phyloP scores from a whole-genome alignment of 1,284 basidiomycete species.

The Takashimella tepidaria region DNA sequence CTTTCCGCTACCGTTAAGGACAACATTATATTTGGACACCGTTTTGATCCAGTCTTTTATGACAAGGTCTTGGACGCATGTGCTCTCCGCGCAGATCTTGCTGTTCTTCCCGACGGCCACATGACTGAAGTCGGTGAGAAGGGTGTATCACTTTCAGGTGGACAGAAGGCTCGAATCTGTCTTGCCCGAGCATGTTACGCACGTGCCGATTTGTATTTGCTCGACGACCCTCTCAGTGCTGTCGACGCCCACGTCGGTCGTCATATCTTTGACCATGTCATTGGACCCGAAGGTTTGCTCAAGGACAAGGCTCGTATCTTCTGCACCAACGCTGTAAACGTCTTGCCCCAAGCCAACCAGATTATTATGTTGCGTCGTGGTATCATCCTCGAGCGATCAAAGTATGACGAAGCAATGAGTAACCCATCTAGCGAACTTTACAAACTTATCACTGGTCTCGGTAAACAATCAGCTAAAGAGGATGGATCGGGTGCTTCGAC shows the following conservation, averaged over 20 bases:
- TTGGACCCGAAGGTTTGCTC: slow-evolving; percentile 82
- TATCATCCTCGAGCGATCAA: slow-evolving; percentile 73
- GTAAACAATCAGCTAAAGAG: slow-evolving; percentile 47
- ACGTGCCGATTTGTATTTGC: slow-evolving; percentile 57
- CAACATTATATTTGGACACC: slow-evolving; percentile 85
- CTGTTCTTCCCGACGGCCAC: slow-evolving; percentile 65
- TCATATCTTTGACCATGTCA: slow-evolving; percentile 68
- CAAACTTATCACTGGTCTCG: slow-evolving; percentile 63
- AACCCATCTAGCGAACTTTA: slow-evolving; percentile 65
- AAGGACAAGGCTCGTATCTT: slow-evolving; percentile 79
- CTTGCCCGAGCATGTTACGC: slow-evolving; percentile 56
- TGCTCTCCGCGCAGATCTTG: slow-evolving; percentile 74
- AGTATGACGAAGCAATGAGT: slow-evolving; percentile 61
- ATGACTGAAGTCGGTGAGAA: slow-evolving; percentile 69
- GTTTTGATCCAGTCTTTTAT: slow-evolving; percentile 63
- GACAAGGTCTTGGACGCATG: slow-evolving; percentile 58
- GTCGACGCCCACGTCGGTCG: slow-evolving; percentile 67
- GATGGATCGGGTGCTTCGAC: slow-evolving; percentile 51
- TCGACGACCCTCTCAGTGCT: slow-evolving; percentile 56
- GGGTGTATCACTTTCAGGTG: slow-evolving; percentile 53
- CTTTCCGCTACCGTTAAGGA: slow-evolving; percentile 76
- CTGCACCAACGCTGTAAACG: slow-evolving; percentile 85
- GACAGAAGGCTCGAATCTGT: slow-evolving; percentile 59
- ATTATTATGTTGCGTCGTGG: slow-evolving; percentile 76
- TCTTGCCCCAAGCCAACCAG: slow-evolving; percentile 72